A percentile compares a stretch with the other conserved stretches of the same genome.
Conservation (phyloP, 2,329 filamentous ascomycete species). For the Ophiocordyceps australis region DNA sequence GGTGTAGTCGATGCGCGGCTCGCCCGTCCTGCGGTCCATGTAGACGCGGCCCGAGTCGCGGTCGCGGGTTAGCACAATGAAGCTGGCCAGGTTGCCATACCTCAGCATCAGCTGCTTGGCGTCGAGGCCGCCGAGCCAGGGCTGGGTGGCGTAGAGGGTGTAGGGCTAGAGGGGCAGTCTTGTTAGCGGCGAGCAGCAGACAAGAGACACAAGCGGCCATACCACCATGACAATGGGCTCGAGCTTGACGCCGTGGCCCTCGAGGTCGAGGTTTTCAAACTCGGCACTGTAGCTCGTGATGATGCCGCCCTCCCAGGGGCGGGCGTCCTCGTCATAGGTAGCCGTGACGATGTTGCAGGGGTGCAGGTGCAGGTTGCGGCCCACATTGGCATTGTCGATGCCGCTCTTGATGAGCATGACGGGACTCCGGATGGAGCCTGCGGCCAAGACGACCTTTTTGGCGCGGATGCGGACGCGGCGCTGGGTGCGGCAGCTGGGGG, state of each 20-base stretch:
- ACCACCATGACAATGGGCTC: constrained; percentile 57
- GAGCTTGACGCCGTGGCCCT: constrained; percentile 68
- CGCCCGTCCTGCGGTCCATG: constrained; percentile 48
- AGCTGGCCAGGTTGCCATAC: constrained; percentile 49
- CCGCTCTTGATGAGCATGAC: constrained; percentile 62
- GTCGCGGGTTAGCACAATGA: constrained; percentile 60
- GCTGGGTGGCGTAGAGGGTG: constrained; percentile 39
- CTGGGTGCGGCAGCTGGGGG: constrained; percentile 24
- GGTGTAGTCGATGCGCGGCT: constrained; percentile 50
- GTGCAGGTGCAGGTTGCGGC: constrained; percentile 66
- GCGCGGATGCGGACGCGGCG: constrained; percentile 56
- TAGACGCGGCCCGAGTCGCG: constrained; percentile 59
- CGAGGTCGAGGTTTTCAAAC: constrained; percentile 64
- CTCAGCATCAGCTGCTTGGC: constrained; percentile 56
- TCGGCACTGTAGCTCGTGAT: constrained; percentile 62
- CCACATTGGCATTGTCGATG: constrained; percentile 65
- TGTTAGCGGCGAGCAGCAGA: too few relatives aligned
- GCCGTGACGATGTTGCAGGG: constrained; percentile 44
- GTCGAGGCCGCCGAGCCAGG: constrained; percentile 50
- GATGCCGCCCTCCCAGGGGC: constrained; percentile 58
- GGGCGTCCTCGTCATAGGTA: constrained; percentile 50
- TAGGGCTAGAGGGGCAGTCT: constrained; percentile 34
- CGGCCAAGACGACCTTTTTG: constrained; percentile 63
- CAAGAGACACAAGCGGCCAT: constrained; percentile 8
- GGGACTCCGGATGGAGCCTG: constrained; percentile 61